A percentile compares a stretch with the other conserved stretches of the same genome.
Conservation (phyloP, 2,329 filamentous ascomycete species). For the Colletotrichum sp. region DNA sequence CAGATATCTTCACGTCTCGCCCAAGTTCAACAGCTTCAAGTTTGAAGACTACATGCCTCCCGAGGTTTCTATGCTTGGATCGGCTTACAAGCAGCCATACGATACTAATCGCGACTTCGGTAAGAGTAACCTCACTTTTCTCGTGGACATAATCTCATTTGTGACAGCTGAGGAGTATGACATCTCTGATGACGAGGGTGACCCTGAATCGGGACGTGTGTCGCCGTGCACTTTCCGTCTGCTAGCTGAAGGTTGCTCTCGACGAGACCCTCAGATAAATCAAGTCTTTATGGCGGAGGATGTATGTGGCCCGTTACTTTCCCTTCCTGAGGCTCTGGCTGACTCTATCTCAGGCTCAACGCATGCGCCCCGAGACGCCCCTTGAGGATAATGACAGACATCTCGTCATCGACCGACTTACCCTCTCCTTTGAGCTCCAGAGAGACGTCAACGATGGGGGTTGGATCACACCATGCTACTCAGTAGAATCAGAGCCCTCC, state of each 20-base stretch:
- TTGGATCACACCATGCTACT: constrained; percentile 20
- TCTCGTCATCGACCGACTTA: constrained; percentile 3
- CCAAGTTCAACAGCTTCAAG: constrained; percentile 5
- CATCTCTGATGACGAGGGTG: constrained; percentile 47
- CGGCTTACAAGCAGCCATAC: not conserved
- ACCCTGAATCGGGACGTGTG: constrained; percentile 38
- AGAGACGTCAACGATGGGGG: constrained; percentile 25
- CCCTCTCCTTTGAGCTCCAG: constrained; percentile 22
- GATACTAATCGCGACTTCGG: constrained; percentile 5
- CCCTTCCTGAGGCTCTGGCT: not conserved
- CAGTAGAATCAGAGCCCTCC: constrained; percentile 18
- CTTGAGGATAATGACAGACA: not conserved
- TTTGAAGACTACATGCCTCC: constrained; percentile 5
- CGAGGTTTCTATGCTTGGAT: not conserved
- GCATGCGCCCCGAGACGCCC: constrained; percentile 16
- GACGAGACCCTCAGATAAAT: constrained; percentile 29
- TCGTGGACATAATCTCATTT: not conserved
- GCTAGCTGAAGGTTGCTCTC: constrained; percentile 38
- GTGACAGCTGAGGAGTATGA: constrained; percentile 24
- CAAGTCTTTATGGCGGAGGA: constrained; percentile 23
- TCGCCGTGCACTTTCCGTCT: constrained; percentile 46
- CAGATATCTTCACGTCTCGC: constrained; percentile 16
- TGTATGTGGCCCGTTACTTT: constrained; percentile 3
- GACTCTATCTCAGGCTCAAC: not conserved
- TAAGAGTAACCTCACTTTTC: not conserved